Base-by-base conservation (phyloP, 2,329 filamentous ascomycete genomes). In the Stagonosporopsis tanaceti region DNA sequence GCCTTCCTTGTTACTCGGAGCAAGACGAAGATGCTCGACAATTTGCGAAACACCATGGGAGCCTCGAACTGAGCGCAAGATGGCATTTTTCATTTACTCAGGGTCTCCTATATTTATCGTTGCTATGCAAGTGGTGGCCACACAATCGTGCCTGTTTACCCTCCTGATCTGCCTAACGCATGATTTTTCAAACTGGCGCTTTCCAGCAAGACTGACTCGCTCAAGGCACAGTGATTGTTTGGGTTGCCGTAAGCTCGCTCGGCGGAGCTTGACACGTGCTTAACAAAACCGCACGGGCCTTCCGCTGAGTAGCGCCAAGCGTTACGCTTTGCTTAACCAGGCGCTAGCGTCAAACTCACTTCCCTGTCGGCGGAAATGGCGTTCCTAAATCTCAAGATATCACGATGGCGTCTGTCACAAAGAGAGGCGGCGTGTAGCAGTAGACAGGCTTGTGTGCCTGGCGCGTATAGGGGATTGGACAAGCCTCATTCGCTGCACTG, bases 351-450 rank as follows among this genome's bases (percentile, higher is more conserved):
- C 54, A 57, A 57, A 57, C 48, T 39, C 25, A 32, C 20, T 25
- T 32, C 53, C 54, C 54, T 47, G 48, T 39, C 17, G 42, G 48
- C 48, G 46, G 53, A 56, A 50, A 56, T 56, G 53, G 53, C 40
- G 39, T 39, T 35, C 25, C 44, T 30, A 34, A 15, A 53, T 27
- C 38, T 53, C 32, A 15, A 41, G 48, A 53, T 45, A 53, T 50
- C 54, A 46, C 50, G 25, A 57, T 53, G 44, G 50, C 48, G 2
- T 25, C 42, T 47, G 54, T 39, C 48, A 57, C 54, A 48, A 53
- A 34, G 35, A 37, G 27, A n/a, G 48, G 25, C 48, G 45, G 54
- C 54, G 48, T 39, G 54, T 57, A 48, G 44, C 48, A 52, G 42
- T 47, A 17, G 24, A 9, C 54, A 35, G 22, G 50, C 44, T 32